phyloP scores from a whole-genome alignment of 2,329 filamentous ascomycete species.

The Trichoderma atroviride region DNA sequence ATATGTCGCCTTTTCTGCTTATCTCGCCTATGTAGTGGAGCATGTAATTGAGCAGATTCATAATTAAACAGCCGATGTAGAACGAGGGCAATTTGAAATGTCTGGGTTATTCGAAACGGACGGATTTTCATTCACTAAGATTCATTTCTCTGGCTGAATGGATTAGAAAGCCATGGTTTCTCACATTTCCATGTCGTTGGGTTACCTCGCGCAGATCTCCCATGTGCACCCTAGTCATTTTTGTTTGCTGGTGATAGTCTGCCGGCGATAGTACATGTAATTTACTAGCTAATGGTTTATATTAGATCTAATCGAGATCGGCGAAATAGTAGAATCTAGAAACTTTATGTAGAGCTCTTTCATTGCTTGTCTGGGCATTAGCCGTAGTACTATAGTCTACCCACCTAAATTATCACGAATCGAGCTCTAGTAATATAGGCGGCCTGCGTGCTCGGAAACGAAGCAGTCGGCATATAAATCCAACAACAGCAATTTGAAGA shows the following conservation, averaged over 20 bases:
- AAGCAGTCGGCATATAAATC: background rate
- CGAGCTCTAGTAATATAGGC: too few species aligned
- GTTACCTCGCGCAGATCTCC: background rate
- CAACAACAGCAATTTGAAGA: too few species aligned
- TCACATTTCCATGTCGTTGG: background rate
- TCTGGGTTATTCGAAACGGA: too few species aligned
- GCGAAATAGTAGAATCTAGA: background rate
- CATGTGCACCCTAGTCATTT: background rate
- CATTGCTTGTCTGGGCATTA: background rate
- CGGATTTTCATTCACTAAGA: background rate
- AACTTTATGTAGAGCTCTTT: background rate
- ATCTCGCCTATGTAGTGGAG: background rate
- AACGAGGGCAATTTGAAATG: background rate
- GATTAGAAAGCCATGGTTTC: background rate
- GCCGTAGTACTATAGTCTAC: background rate
- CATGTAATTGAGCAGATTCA: background rate
- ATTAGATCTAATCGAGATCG: background rate
- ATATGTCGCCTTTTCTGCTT: background rate
- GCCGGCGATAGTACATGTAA: background rate
- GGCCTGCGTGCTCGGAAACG: too few species aligned
- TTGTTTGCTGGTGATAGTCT: background rate
- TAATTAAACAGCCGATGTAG: background rate
- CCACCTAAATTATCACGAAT: too few species aligned
- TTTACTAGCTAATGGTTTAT: background rate
- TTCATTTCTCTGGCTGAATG: background rate